Conservation (phyloP, 2,329 filamentous ascomycete species). For the Mariannaea sp. region DNA sequence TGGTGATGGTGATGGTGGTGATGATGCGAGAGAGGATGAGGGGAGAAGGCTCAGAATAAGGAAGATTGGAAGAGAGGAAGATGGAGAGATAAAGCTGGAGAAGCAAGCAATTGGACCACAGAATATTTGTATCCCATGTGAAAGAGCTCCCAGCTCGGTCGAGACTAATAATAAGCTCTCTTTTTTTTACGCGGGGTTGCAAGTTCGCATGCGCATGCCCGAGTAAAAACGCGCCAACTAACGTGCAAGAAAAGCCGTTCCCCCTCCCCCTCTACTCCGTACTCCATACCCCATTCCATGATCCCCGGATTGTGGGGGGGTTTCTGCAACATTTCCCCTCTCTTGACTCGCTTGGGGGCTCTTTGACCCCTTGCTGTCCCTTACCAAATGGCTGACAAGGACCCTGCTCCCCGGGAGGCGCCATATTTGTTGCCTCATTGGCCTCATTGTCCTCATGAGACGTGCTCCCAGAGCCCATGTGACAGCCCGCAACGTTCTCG, state of each 20-base stretch:
- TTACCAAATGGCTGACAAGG: too few relatives aligned
- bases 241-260: too few relatives aligned
- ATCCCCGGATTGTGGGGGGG: constrained; percentile 22
- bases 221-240: too few relatives aligned
- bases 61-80: background rate
- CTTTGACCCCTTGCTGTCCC: too few relatives aligned
- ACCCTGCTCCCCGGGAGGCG: constrained; percentile 5
- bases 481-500: background rate
- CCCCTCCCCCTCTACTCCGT: too few relatives aligned
- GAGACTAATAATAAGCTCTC: constrained; percentile 12
- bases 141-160: constrained; percentile 9
- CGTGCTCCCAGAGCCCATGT: constrained; percentile 5
- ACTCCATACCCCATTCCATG: constrained; percentile 1
- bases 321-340: background rate
- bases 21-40: constrained; percentile 30
- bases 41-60: constrained; percentile 34
- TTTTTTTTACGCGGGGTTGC: constrained; percentile 21
- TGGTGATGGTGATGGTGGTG: too few relatives aligned
- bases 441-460: too few relatives aligned
- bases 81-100: background rate
- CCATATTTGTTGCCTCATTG: constrained; percentile 14
- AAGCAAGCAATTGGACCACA: constrained; percentile 14
- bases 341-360: too few relatives aligned
- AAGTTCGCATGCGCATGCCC: too few relatives aligned
- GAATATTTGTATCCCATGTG: constrained; percentile 21